Percentiles rank a stretch among this genome's conserved stretches.
These are phyloP conservation scores for Fusarium drepaniforme DNA, from an alignment of 2,329 filamentous ascomycete species.

Conservation along the genomic window DNA sequence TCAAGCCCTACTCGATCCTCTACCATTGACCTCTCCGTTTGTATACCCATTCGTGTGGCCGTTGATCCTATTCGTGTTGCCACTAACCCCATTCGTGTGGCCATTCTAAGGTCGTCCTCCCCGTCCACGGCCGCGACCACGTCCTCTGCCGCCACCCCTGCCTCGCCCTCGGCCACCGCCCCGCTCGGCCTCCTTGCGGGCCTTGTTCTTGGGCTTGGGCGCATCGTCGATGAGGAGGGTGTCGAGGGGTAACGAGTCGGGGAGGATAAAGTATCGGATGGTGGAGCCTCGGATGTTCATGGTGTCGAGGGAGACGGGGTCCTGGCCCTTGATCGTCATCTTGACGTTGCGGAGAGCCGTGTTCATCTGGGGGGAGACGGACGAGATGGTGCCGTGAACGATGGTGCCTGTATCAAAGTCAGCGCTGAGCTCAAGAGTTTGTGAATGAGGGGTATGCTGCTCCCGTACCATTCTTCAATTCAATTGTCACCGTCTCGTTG, in stretches of 20 bases:
- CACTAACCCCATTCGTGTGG: not conserved
- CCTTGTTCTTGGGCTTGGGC: conserved; percentile 99
- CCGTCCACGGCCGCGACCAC: conserved; percentile 60
- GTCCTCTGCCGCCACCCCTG: conserved; percentile 66
- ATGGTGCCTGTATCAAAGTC: conserved; percentile 78
- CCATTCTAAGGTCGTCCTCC: conserved; percentile 45
- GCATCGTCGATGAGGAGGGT: conserved; percentile 96
- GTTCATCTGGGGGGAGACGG: conserved; percentile 99
- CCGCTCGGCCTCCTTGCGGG: conserved; percentile 86
- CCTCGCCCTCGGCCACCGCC: conserved; percentile 66
- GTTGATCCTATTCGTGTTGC: not conserved
- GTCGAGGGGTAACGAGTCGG: conserved; percentile 94
- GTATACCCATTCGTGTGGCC: not conserved
- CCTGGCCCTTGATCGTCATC: conserved; percentile 91
- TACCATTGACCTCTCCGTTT: not conserved
- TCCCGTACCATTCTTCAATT: conserved; percentile 92
- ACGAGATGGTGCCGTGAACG: conserved; percentile 95
- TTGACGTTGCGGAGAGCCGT: conserved; percentile 95
- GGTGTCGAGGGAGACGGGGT: conserved; percentile 88
- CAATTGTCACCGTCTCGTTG: conserved; percentile 98
- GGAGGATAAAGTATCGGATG: conserved; percentile 96
- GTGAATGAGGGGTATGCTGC: not conserved
- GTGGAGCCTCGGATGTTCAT: conserved; percentile 98
- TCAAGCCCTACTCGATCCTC: not conserved
- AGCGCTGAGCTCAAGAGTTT: conserved; percentile 16